These are phyloP conservation scores for Daldinia decipiens DNA, from an alignment of 495 filamentous ascomycete genomes.

Conservation along the genomic window DNA sequence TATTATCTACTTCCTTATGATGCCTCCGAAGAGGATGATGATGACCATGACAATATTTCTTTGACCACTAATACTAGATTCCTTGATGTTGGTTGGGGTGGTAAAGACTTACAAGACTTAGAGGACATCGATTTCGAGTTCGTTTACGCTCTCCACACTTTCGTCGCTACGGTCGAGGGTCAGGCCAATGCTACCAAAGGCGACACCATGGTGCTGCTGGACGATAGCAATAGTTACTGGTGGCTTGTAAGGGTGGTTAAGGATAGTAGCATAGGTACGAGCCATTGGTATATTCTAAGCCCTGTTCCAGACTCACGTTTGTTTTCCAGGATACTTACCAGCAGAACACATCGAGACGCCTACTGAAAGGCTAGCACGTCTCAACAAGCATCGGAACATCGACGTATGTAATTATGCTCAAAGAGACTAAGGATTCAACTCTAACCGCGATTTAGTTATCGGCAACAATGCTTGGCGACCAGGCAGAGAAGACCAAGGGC, in stretches of 20 bases:
- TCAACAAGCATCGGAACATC: slow-evolving; percentile 98
- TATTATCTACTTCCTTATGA: slow-evolving; percentile 51
- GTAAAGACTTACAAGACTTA: slow-evolving; percentile 81
- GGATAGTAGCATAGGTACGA: slow-evolving; percentile 93
- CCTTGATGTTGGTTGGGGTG: slow-evolving; percentile 74
- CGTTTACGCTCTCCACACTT: slow-evolving; percentile 97
- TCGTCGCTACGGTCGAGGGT: slow-evolving; percentile 96
- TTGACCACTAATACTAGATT: slow-evolving; percentile 64
- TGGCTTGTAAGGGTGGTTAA: slow-evolving; percentile 98
- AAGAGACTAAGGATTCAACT: background rate
- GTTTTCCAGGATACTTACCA: slow-evolving; percentile 81
- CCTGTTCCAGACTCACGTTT: slow-evolving; percentile 36
- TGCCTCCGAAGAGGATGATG: slow-evolving; percentile 49
- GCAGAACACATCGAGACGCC: slow-evolving; percentile 99
- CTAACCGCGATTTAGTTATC: slow-evolving; percentile 70
- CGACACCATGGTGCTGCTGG: slow-evolving; percentile 99
- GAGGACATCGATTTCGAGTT: slow-evolving; percentile 99
- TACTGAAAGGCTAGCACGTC: slow-evolving; percentile 87
- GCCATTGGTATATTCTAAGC: slow-evolving; percentile 8
- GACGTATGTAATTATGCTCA: slow-evolving; percentile 70
- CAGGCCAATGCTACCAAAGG: slow-evolving; percentile 98
- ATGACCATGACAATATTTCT: slow-evolving; percentile 64
- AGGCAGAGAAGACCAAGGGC: slow-evolving; percentile 80
- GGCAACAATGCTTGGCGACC: slow-evolving; percentile 92
- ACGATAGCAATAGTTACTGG: slow-evolving; percentile 99